Evolutionary conservation across 176 grass and related monocot genomes (phyloP).

Genomic region (Echinochloa phyllopogon): DNA sequence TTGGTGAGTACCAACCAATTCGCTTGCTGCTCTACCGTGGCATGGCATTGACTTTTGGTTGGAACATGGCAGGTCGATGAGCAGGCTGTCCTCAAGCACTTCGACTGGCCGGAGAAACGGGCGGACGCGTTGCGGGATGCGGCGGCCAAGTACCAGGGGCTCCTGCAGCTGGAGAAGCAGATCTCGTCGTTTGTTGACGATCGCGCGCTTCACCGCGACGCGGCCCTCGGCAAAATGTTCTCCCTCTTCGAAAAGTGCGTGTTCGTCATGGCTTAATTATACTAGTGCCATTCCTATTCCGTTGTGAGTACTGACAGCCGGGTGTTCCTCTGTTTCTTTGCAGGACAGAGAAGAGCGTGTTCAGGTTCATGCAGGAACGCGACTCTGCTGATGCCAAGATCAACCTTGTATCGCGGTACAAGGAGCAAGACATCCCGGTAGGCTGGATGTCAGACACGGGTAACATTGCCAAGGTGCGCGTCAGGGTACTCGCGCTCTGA

Average conservation of each 20-base stretch:
- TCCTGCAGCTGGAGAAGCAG: constrained; percentile 63
- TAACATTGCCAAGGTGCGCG: constrained; percentile 61
- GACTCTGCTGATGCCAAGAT: constrained; percentile 40
- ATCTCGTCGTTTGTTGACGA: constrained; percentile 62
- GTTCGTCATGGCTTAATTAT: not conserved
- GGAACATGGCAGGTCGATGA: constrained; percentile 57
- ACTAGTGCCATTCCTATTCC: not conserved
- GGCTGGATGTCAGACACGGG: constrained; percentile 62
- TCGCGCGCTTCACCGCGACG: constrained; percentile 56
- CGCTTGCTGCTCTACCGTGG: not conserved
- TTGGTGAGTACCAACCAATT: constrained; percentile 42
- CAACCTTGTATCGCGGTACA: constrained; percentile 66
- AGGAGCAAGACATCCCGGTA: constrained; percentile 65
- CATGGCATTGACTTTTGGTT: not conserved
- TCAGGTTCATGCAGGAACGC: constrained; percentile 29
- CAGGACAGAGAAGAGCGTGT: constrained; percentile 74
- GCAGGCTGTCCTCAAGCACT: constrained; percentile 71
- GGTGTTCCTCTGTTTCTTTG: not conserved
- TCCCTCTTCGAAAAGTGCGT: constrained; percentile 69
- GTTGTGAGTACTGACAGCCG: not conserved
- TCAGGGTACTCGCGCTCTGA: not conserved
- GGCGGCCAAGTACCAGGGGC: constrained; percentile 58
- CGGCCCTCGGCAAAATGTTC: constrained; percentile 72
- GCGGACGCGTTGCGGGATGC: constrained; percentile 60
- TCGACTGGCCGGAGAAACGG: constrained; percentile 72